Evolutionary conservation across 495 filamentous ascomycete genomes (phyloP).

Genomic region (Daldinia caldariorum): DNA sequence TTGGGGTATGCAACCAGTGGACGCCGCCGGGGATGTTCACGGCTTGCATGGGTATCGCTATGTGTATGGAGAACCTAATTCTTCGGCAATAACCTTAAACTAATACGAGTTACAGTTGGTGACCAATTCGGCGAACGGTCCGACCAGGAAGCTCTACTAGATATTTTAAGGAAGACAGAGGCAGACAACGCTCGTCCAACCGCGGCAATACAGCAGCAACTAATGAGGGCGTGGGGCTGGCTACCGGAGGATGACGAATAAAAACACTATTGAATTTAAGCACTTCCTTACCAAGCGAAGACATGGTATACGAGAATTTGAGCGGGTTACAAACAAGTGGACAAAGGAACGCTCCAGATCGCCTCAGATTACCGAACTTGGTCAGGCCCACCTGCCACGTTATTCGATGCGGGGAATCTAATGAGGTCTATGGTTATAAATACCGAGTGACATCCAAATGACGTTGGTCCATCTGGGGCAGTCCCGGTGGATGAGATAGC

Average conservation of each 20-base stretch:
- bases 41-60: conserved; percentile 62
- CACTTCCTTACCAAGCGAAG: not conserved
- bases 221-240: conserved; percentile 56
- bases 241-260: conserved; percentile 23
- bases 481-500: conserved; percentile 5
- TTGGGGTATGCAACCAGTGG: conserved; percentile 60
- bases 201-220: conserved; percentile 50
- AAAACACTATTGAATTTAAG: not conserved
- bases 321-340: not conserved
- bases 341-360: conserved; percentile 13
- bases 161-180: conserved; percentile 56
- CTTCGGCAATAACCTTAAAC: conserved; percentile 2
- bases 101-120: conserved; percentile 52
- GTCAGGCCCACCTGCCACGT: conserved; percentile 3
- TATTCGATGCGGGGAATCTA: conserved; percentile 16
- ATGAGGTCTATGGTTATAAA: conserved; percentile 14
- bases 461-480: conserved; percentile 5
- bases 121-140: conserved; percentile 54
- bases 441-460: conserved; percentile 24
- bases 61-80: conserved; percentile 52
- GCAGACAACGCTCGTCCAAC: conserved; percentile 59
- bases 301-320: conserved; percentile 11
- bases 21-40: conserved; percentile 65
- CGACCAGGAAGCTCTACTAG: conserved; percentile 57
- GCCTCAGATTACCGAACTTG: conserved; percentile 28